phyloP scores from a whole-genome alignment of 176 grass and related monocot genomes.

The Oryza meyeriana region DNA sequence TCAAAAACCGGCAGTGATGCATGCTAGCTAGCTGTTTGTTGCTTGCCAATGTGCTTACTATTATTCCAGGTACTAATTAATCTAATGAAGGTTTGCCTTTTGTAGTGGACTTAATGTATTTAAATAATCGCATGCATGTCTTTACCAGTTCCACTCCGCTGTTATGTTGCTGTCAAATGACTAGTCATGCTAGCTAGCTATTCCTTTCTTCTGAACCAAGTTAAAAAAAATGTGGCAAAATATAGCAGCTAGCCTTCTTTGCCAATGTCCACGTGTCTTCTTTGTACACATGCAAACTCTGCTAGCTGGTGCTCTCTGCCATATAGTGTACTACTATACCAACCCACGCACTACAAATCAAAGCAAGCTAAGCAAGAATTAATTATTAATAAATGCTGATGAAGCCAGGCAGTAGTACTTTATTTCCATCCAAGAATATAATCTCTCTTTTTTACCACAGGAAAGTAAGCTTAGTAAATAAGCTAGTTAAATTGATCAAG shows the following conservation, averaged over 20 bases:
- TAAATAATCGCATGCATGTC: not conserved
- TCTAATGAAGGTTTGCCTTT: not conserved
- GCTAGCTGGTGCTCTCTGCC: not conserved
- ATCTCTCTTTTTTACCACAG: not conserved
- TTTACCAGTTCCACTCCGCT: not conserved
- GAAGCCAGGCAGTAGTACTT: not conserved
- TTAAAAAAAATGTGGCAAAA: conserved; percentile 1
- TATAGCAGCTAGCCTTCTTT: not conserved
- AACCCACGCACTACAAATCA: not conserved
- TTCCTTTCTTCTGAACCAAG: conserved; percentile 50
- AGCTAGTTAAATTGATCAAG: not conserved
- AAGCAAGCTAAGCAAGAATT: not conserved
- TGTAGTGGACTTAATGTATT: not conserved
- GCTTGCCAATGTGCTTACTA: no score
- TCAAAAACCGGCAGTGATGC: no score
- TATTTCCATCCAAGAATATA: no score
- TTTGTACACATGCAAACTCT: not conserved
- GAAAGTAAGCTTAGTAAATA: not conserved
- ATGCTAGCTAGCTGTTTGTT: no score
- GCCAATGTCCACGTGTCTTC: not conserved
- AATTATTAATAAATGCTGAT: not conserved
- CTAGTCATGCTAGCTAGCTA: not conserved
- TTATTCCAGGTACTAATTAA: no score
- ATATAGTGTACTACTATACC: not conserved
- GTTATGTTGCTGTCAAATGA: not conserved